These are phyloP conservation scores for Paraphoma sp. DNA, from an alignment of 2,329 filamentous ascomycete species.

Conservation along the genomic window DNA sequence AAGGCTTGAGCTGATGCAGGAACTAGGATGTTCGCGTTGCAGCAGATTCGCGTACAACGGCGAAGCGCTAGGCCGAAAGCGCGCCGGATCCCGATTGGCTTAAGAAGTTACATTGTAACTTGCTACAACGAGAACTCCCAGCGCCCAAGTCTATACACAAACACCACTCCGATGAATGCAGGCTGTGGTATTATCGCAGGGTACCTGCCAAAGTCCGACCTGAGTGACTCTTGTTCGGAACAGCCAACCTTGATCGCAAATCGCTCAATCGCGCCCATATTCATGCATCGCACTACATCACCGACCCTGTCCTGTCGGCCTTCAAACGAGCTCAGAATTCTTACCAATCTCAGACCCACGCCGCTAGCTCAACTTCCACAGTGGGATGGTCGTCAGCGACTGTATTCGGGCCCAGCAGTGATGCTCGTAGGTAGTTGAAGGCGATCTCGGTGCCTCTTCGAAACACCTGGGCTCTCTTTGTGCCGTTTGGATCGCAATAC, in stretches of 20 bases:
- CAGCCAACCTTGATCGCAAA: too few relatives aligned
- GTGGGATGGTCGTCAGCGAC: neutral
- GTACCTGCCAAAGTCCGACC: too few relatives aligned
- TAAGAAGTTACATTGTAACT: neutral
- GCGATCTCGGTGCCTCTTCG: conserved; percentile 11
- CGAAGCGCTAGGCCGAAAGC: conserved; percentile 15
- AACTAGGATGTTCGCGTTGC: conserved; percentile 13
- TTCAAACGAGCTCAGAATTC: neutral
- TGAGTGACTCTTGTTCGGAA: too few relatives aligned
- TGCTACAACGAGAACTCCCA: neutral
- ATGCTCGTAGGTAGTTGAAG: conserved; percentile 12
- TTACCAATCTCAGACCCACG: neutral
- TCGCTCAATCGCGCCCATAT: too few relatives aligned
- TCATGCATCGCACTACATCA: too few relatives aligned
- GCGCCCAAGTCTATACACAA: too few relatives aligned
- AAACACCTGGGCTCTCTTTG: conserved; percentile 11
- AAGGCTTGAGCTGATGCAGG: conserved; percentile 11
- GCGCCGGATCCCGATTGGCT: conserved; percentile 16
- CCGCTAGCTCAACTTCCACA: neutral
- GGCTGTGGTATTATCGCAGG: too few relatives aligned
- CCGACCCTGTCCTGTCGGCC: too few relatives aligned
- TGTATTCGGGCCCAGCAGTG: conserved; percentile 3
- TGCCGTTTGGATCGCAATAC: conserved; percentile 6
- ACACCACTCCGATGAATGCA: too few relatives aligned
- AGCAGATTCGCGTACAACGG: conserved; percentile 23